Percentiles rank a stretch among this genome's conserved stretches.
Conservation (phyloP, 805 yeast species). For the Metschnikowia anglica region DNA sequence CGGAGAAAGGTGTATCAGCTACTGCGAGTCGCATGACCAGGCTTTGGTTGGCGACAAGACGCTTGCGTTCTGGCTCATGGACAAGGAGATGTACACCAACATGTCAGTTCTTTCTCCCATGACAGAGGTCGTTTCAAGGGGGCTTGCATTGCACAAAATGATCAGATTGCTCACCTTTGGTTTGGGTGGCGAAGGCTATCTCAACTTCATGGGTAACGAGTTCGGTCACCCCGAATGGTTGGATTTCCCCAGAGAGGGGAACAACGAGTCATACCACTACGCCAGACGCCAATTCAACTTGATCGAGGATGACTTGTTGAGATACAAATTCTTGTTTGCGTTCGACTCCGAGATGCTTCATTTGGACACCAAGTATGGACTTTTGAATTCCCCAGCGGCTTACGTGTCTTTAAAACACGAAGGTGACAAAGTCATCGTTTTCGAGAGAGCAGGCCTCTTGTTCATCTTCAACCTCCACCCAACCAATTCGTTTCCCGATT, state of each 20-base stretch:
- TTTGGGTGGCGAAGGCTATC: constrained; percentile 95
- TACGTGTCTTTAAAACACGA: constrained; percentile 88
- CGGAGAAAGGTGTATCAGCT: constrained; percentile 84
- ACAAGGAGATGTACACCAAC: constrained; percentile 94
- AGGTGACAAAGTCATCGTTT: constrained; percentile 82
- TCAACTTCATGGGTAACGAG: constrained; percentile 96
- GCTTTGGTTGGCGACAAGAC: constrained; percentile 97
- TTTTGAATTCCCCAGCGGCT: constrained; percentile 71
- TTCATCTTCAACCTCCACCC: constrained; percentile 93
- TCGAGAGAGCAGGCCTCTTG: constrained; percentile 80
- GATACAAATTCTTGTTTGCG: constrained; percentile 74
- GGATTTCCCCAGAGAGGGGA: constrained; percentile 92
- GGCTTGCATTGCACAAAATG: constrained; percentile 86
- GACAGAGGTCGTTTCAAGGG: constrained; percentile 82
- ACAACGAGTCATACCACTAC: constrained; percentile 83
- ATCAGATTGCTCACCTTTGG: constrained; percentile 84
- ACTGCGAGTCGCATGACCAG: constrained; percentile 95
- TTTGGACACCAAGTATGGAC: constrained; percentile 65
- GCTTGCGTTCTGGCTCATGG: constrained; percentile 97
- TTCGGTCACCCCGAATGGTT: constrained; percentile 99
- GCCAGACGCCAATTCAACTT: constrained; percentile 94
- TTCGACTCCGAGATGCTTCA: constrained; percentile 86
- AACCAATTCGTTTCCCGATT: constrained; percentile 75
- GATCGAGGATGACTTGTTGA: constrained; percentile 71
- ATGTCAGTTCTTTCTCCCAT: constrained; percentile 77